Evolutionary conservation across 441 rosid species (phyloP).

Genomic region (Isatis lusitanica): DNA sequence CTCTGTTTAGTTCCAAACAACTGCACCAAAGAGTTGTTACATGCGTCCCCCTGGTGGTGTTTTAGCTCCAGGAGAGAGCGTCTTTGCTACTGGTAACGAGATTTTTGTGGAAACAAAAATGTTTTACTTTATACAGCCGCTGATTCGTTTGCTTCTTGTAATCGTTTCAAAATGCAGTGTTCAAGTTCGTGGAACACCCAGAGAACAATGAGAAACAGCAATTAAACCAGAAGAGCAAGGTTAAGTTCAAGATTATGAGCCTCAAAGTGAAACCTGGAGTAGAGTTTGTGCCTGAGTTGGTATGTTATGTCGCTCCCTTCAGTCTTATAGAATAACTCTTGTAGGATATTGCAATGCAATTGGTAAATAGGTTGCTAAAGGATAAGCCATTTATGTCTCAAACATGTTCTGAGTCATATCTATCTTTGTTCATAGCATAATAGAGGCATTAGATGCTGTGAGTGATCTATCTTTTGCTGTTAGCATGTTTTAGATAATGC

Average conservation of each 20-base stretch:
- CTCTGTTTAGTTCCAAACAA: slow-evolving; percentile 63
- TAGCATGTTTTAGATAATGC: neutral
- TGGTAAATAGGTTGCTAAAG: neutral
- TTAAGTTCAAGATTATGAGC: slow-evolving; percentile 77
- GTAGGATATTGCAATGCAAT: neutral
- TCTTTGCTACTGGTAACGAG: slow-evolving; percentile 60
- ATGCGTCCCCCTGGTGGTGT: slow-evolving; percentile 83
- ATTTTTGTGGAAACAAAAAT: neutral
- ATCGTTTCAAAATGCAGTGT: slow-evolving; percentile 40
- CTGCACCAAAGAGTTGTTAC: slow-evolving; percentile 76
- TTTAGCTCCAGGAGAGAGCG: slow-evolving; percentile 71
- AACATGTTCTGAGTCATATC: neutral
- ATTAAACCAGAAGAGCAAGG: slow-evolving; percentile 61
- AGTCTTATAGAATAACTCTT: neutral
- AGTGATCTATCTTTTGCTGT: neutral
- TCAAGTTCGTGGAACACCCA: slow-evolving; percentile 74
- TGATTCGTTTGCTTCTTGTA: neutral
- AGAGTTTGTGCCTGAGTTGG: slow-evolving; percentile 75
- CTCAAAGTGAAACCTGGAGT: slow-evolving; percentile 61
- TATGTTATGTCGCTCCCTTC: slow-evolving; percentile 16
- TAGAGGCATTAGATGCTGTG: no score
- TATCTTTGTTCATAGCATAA: neutral
- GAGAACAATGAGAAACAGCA: slow-evolving; percentile 56
- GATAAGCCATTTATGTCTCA: neutral
- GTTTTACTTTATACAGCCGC: neutral